Base-by-base conservation (phyloP, 345 rosid species). In the Pistacia atlantica region DNA sequence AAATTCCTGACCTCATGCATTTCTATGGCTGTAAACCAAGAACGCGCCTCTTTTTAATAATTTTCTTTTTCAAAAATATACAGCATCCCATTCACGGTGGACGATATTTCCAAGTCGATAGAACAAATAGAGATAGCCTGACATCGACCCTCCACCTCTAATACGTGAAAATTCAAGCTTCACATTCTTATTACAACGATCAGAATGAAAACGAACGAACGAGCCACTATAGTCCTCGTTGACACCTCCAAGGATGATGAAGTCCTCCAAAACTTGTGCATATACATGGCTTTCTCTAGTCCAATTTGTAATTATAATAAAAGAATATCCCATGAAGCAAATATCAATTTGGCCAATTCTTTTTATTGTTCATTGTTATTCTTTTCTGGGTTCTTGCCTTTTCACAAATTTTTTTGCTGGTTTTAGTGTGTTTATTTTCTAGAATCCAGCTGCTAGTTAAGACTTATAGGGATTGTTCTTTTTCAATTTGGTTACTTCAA, bases 21-120 rank as follows among this genome's bases (percentile, higher is more conserved):
- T 35, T 65, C 22, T n/a, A 0, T 37, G 35, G 31, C 68, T 64
- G 11, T 74, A 65, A 74, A 69, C 37, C 17, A 71, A 72, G 55
- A 48, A 49, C 35, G 25, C 42, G 11, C 0, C 0, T 66, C 3
- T 31, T 68, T 72, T 55, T 75, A 51, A 11, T 51, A 11, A 11
- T 8, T 51, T 11, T 2, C 55, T 3, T 64, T 22, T 25, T 9
- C 60, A n/a, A 4, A 75, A 18, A 58, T 61, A 35, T 81, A 85
- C 90, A 96, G 97, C 91, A 96, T 96, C 63, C 99, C 99, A 8
- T 96, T 96, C 88, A 81, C 97, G 4, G 56, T 88, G 78, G 98
- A 96, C 61, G 99, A 92, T 74, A 87, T 96, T 74, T 90, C 93
- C 65, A 96, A 92, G 80, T 88, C 99, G 46, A 86, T 90, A 83